phyloP scores from a whole-genome alignment of 75 land plant genomes.

The Cryptomeria japonica region DNA sequence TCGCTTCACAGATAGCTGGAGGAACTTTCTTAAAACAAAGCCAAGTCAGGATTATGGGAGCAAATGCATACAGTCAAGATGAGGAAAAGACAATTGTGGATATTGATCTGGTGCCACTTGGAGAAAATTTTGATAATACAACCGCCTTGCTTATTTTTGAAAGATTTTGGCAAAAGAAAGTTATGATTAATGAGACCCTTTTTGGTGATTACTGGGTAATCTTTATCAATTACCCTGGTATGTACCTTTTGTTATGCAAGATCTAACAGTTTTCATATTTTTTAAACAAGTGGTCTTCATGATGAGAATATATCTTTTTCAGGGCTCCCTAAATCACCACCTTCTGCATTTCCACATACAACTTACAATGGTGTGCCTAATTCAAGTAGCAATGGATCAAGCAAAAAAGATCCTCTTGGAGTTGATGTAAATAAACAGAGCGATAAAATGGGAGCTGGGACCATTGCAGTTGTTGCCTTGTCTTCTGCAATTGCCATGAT shows the following conservation, averaged over 20 bases:
- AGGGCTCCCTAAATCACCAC: slow-evolving; percentile 91
- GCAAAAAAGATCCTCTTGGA: slow-evolving; percentile 56
- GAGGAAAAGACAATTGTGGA: slow-evolving; percentile 58
- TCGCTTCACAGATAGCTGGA: slow-evolving; percentile 71
- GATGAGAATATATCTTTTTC: background rate
- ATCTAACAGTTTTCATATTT: background rate
- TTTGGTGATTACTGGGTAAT: slow-evolving; percentile 76
- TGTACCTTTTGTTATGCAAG: background rate
- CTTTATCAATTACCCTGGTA: slow-evolving; percentile 84
- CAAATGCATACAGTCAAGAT: slow-evolving; percentile 65
- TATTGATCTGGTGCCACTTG: slow-evolving; percentile 70
- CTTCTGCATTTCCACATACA: slow-evolving; percentile 22
- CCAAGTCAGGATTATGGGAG: slow-evolving; percentile 87
- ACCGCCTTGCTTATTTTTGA: slow-evolving; percentile 53
- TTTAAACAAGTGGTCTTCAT: background rate
- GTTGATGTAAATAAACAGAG: slow-evolving; percentile 46
- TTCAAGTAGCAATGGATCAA: slow-evolving; percentile 18
- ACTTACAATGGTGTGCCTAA: slow-evolving; percentile 18
- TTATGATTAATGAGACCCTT: slow-evolving; percentile 44
- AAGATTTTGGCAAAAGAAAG: slow-evolving; percentile 71
- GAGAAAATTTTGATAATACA: slow-evolving; percentile 42
- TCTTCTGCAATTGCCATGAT: slow-evolving; percentile 58
- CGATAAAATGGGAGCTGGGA: slow-evolving; percentile 26
- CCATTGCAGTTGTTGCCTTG: slow-evolving; percentile 59
- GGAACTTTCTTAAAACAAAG: slow-evolving; percentile 49